These are phyloP conservation scores for Garcia nutans DNA, from an alignment of 345 rosid species.

Conservation along the genomic window DNA sequence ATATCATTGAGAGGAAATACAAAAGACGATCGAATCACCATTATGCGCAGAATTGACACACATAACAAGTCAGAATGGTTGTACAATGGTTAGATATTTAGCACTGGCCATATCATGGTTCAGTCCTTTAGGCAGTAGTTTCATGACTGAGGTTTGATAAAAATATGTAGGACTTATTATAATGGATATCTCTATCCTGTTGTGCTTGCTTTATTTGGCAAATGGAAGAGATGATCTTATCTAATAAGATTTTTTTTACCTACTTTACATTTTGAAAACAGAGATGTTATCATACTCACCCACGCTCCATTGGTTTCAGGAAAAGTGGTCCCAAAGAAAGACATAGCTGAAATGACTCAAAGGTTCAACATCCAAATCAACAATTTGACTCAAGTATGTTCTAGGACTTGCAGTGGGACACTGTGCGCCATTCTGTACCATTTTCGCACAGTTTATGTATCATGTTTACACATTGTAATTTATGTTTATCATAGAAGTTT, in stretches of 20 bases:
- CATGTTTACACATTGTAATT: background rate
- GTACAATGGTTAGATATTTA: constrained; percentile 55
- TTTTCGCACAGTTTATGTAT: background rate
- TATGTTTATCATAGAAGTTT: background rate
- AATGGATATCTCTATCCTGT: background rate
- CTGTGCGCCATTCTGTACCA: background rate
- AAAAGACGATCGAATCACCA: constrained; percentile 45
- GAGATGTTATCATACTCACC: background rate
- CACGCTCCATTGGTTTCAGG: constrained; percentile 44
- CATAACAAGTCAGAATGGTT: constrained; percentile 91
- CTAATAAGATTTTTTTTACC: background rate
- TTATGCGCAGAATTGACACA: constrained; percentile 72
- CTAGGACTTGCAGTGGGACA: constrained; percentile 11
- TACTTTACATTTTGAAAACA: background rate
- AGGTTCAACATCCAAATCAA: constrained; percentile 94
- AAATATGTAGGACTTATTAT: background rate
- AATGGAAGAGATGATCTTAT: background rate
- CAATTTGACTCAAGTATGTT: constrained; percentile 88
- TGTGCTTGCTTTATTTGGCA: background rate
- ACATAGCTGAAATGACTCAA: constrained; percentile 50
- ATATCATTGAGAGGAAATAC: constrained; percentile 70
- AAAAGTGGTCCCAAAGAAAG: constrained; percentile 56
- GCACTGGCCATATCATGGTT: constrained; percentile 1
- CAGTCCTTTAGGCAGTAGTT: background rate
- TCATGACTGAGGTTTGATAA: background rate